phyloP scores from a whole-genome alignment of 2,329 filamentous ascomycete genomes.

The Xylariomycetidae sp. region DNA sequence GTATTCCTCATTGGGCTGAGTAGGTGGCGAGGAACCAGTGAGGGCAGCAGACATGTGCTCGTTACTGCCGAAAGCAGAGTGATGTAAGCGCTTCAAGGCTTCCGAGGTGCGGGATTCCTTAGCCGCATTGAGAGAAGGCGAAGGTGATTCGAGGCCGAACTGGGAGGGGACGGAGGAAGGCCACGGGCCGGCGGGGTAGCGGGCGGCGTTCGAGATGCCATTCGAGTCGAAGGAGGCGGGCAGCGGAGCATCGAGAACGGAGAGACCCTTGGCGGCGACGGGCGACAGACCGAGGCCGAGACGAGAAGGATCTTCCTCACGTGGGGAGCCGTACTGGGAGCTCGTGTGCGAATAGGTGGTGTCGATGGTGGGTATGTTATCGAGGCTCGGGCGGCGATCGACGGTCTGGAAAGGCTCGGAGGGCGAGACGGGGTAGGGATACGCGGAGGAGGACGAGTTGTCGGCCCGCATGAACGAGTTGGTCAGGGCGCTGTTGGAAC shows the following conservation, averaged over 20 bases:
- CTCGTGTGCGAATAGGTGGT: constrained; percentile 50
- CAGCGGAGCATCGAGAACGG: constrained; percentile 86
- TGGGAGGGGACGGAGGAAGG: constrained; percentile 89
- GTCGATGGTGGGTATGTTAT: constrained; percentile 55
- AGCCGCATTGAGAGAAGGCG: constrained; percentile 61
- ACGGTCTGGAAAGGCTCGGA: constrained; percentile 36
- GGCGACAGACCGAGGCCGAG: constrained; percentile 75
- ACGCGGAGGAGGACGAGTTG: constrained; percentile 33
- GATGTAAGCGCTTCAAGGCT: constrained; percentile 58
- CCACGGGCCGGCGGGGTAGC: constrained; percentile 71
- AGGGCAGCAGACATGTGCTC: constrained; percentile 54
- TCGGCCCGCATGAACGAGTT: constrained; percentile 64
- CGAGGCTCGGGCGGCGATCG: constrained; percentile 45
- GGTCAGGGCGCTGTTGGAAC: constrained; percentile 65
- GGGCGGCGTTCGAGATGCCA: constrained; percentile 84
- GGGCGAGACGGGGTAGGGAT: constrained; percentile 36
- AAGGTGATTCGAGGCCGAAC: constrained; percentile 82
- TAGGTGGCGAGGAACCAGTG: constrained; percentile 28
- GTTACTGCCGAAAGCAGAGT: constrained; percentile 61
- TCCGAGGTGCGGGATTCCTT: constrained; percentile 57
- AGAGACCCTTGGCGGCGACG: constrained; percentile 63
- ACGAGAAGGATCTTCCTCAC: constrained; percentile 54
- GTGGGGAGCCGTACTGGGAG: constrained; percentile 74
- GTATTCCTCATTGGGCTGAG: constrained; percentile 46
- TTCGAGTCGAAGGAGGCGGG: constrained; percentile 96